Evolutionary conservation across 2,329 filamentous ascomycete species (phyloP).

Genomic region (Penicillium sp.): DNA sequence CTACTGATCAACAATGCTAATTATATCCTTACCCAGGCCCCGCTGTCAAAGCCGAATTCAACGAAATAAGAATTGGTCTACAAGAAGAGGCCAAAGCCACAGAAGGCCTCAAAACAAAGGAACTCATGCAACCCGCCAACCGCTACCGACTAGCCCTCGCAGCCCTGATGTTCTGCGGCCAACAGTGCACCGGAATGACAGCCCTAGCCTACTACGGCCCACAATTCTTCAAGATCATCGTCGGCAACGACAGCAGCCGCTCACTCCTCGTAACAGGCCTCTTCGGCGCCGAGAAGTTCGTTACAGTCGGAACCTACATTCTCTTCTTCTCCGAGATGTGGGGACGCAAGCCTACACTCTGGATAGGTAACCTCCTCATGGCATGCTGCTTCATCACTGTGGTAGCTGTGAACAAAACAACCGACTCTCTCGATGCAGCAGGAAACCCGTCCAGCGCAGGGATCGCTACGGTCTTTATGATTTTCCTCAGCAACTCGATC

Average conservation of each 20-base stretch:
- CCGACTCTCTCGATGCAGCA: conserved; percentile 29
- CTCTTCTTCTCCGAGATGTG: conserved; percentile 53
- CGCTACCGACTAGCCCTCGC: conserved; percentile 49
- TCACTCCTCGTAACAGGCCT: conserved; percentile 53
- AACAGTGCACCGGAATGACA: conserved; percentile 54
- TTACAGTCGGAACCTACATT: conserved; percentile 50
- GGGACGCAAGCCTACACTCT: conserved; percentile 51
- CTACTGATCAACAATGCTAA: background rate
- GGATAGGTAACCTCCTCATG: conserved; percentile 52
- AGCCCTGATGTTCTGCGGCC: conserved; percentile 51
- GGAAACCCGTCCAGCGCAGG: conserved; percentile 35
- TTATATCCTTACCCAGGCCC: conserved; percentile 29
- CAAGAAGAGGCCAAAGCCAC: conserved; percentile 34
- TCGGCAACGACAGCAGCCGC: conserved; percentile 46
- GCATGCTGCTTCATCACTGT: conserved; percentile 55
- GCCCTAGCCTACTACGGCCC: conserved; percentile 52
- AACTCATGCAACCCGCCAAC: conserved; percentile 49
- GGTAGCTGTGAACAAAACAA: conserved; percentile 46
- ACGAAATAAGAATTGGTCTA: conserved; percentile 30
- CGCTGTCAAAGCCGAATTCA: conserved; percentile 49
- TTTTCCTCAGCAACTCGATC: conserved; percentile 38
- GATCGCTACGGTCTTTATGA: conserved; percentile 52
- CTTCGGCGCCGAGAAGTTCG: conserved; percentile 55
- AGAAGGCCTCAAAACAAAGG: conserved; percentile 50
- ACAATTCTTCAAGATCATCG: conserved; percentile 51